phyloP scores from a whole-genome alignment of 1,284 basidiomycete species.

The Pterula multifida region DNA sequence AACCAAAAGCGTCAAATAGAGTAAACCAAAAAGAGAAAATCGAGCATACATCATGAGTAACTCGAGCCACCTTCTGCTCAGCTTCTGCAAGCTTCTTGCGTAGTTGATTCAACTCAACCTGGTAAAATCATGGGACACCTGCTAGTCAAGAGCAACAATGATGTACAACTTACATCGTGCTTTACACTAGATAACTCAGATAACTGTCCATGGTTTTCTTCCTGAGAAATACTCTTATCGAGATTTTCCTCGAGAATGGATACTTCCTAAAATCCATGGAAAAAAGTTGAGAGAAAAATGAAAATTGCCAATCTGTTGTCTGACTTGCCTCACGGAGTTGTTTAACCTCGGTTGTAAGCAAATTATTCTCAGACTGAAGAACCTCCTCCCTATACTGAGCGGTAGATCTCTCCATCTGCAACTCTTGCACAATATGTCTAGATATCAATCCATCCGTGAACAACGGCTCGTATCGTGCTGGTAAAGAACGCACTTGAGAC shows the following conservation, averaged over 20 bases:
- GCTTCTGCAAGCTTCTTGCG: slow-evolving; percentile 55
- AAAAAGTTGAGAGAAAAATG: slow-evolving; percentile 1
- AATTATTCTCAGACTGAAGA: slow-evolving; percentile 65
- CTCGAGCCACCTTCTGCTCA: slow-evolving; percentile 62
- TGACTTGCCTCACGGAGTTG: slow-evolving; percentile 59
- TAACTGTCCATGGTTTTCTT: slow-evolving; percentile 29
- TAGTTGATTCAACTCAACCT: slow-evolving; percentile 59
- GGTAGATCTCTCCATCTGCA: slow-evolving; percentile 72
- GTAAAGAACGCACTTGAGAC: slow-evolving; percentile 49
- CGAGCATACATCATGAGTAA: slow-evolving; percentile 53
- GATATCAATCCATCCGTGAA: background rate
- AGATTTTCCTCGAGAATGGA: slow-evolving; percentile 65
- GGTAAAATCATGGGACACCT: slow-evolving; percentile 17
- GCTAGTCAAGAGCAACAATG: slow-evolving; percentile 33
- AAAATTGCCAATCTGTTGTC: background rate
- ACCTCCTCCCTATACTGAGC: slow-evolving; percentile 54
- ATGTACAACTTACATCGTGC: slow-evolving; percentile 20
- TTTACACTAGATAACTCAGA: slow-evolving; percentile 9
- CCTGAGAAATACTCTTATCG: slow-evolving; percentile 45
- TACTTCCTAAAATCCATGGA: slow-evolving; percentile 39
- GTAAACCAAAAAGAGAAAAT: background rate
- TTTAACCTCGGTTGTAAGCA: slow-evolving; percentile 62
- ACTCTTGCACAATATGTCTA: slow-evolving; percentile 79
- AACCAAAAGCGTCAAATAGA: slow-evolving; percentile 7
- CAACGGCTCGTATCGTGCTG: no score